A percentile compares a stretch with the other conserved stretches of the same genome.
Evolutionary conservation across 805 yeast species (phyloP).

Genomic region (Kodamaea kakaduensis): DNA sequence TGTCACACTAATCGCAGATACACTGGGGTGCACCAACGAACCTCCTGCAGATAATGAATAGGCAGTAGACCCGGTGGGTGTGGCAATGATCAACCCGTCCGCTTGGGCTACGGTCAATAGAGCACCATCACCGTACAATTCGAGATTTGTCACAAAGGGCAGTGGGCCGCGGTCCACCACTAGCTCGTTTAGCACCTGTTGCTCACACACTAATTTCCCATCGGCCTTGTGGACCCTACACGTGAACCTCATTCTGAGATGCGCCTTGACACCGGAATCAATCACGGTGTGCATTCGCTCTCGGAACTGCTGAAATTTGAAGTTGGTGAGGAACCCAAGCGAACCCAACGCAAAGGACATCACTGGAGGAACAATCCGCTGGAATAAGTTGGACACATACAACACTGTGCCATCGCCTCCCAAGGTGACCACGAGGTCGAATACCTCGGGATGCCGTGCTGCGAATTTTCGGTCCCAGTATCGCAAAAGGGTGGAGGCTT

Average conservation of each 20-base stretch:
- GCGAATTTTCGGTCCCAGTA: conserved; percentile 71
- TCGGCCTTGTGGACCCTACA: conserved; percentile 60
- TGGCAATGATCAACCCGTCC: conserved; percentile 87
- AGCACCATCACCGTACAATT: conserved; percentile 82
- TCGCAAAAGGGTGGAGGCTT: conserved; percentile 44
- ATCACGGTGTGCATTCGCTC: conserved; percentile 54
- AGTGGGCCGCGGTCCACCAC: conserved; percentile 93
- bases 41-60: conserved; percentile 96
- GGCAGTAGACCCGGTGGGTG: conserved; percentile 97
- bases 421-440: conserved; percentile 42
- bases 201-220: conserved; percentile 55
- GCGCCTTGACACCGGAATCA: conserved; percentile 65
- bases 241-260: conserved; percentile 82
- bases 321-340: conserved; percentile 59
- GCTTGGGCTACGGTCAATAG: conserved; percentile 88
- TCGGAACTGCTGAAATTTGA: conserved; percentile 70
- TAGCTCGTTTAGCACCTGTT: conserved; percentile 83
- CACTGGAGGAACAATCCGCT: conserved; percentile 45
- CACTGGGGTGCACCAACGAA: conserved; percentile 89
- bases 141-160: conserved; percentile 86
- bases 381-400: conserved; percentile 40
- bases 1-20: conserved; percentile 86
- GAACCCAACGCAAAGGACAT: conserved; percentile 43
- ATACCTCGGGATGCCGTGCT: conserved; percentile 35
- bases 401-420: conserved; percentile 48